phyloP scores from a whole-genome alignment of 345 rosid genomes.

The Durio zibethinus region DNA sequence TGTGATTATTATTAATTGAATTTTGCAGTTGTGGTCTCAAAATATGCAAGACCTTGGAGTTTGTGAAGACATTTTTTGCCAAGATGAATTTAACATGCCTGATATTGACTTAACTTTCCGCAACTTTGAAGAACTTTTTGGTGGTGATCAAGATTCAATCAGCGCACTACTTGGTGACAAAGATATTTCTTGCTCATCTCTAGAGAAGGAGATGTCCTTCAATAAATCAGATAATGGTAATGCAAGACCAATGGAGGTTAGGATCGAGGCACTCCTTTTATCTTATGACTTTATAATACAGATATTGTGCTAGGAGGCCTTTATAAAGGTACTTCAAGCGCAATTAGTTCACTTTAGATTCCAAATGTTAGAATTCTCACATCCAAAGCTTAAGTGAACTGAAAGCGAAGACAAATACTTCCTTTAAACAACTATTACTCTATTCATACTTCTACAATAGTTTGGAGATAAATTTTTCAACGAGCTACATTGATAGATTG shows the following conservation, averaged over 20 bases:
- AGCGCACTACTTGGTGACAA: conserved; percentile 33
- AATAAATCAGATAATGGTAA: conserved; percentile 30
- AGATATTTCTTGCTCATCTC: conserved; percentile 31
- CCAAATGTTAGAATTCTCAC: background rate
- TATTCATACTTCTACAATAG: background rate
- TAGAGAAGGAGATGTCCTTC: conserved; percentile 32
- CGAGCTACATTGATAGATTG: background rate
- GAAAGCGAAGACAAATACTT: background rate
- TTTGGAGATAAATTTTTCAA: background rate
- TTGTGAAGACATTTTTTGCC: conserved; percentile 57
- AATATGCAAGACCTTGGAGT: conserved; percentile 85
- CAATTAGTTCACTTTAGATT: background rate
- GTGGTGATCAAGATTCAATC: conserved; percentile 49
- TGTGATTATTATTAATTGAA: conserved; percentile 10
- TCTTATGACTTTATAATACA: background rate
- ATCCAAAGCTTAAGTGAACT: background rate
- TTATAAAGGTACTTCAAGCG: background rate
- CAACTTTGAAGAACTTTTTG: conserved; percentile 77
- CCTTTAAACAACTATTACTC: background rate
- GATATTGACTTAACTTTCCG: conserved; percentile 72
- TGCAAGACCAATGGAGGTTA: conserved; percentile 31
- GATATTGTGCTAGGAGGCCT: background rate
- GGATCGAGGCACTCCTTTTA: background rate
- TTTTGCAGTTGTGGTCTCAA: conserved; percentile 69
- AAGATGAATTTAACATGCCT: conserved; percentile 64